These are phyloP conservation scores for Schizochytrium sp. DNA, from an alignment of 108 stramenopile species.

Conservation along the genomic window DNA sequence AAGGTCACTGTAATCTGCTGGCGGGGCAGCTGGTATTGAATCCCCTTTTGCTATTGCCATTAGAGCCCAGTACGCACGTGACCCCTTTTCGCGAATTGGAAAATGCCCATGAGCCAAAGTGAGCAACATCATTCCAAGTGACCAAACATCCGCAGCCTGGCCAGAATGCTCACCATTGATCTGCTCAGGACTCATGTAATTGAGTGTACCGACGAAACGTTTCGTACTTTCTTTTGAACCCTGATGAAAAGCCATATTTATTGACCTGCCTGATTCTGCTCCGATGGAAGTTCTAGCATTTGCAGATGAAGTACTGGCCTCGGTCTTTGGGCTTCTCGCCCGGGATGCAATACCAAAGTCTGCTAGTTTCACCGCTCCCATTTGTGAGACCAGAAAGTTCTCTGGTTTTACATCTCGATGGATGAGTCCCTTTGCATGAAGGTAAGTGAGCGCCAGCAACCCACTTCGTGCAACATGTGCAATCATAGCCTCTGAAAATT, in stretches of 20 bases:
- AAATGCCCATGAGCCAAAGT: slow-evolving; percentile 65
- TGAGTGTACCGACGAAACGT: slow-evolving; percentile 67
- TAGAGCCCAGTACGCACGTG: slow-evolving; percentile 48
- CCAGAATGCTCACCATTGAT: slow-evolving; percentile 65
- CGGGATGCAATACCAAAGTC: slow-evolving; percentile 74
- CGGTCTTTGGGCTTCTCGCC: background rate
- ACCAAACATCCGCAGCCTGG: slow-evolving; percentile 65
- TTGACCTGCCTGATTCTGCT: background rate
- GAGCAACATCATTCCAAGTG: slow-evolving; percentile 63
- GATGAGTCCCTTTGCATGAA: slow-evolving; percentile 67
- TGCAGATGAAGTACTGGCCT: background rate
- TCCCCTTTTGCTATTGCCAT: slow-evolving; percentile 16
- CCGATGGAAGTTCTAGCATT: background rate
- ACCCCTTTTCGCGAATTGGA: slow-evolving; percentile 57
- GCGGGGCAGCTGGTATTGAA: slow-evolving; percentile 13
- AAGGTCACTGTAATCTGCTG: background rate
- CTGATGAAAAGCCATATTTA: background rate
- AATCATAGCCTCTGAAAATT: slow-evolving; percentile 8
- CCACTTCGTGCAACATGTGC: slow-evolving; percentile 2
- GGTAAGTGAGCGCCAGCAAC: slow-evolving; percentile 70
- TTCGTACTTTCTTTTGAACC: background rate
- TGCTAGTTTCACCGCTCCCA: slow-evolving; percentile 71
- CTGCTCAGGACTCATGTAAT: slow-evolving; percentile 70
- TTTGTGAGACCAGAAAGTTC: slow-evolving; percentile 68
- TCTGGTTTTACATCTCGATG: slow-evolving; percentile 72